Evolutionary conservation across 2,329 filamentous ascomycete species (phyloP).

Genomic region (Reticulascus tulasneorum): DNA sequence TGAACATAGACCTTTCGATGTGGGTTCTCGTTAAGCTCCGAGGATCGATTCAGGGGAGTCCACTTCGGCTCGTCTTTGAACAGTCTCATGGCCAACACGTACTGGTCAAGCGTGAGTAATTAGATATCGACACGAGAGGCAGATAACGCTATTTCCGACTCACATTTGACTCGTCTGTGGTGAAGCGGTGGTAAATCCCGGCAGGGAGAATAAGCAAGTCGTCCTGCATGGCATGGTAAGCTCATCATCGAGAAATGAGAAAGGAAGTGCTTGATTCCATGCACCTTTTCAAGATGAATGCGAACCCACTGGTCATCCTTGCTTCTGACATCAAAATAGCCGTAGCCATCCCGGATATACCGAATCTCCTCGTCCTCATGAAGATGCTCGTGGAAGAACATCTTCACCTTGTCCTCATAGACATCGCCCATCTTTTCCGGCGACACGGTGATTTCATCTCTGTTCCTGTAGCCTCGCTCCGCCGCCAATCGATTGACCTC

Average conservation of each 20-base stretch:
- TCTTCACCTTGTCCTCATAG: slow-evolving; percentile 92
- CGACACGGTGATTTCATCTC: slow-evolving; percentile 87
- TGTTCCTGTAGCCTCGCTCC: slow-evolving; percentile 84
- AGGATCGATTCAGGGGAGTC: slow-evolving; percentile 82
- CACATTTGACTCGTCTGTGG: slow-evolving; percentile 87
- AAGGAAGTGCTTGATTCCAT: not conserved
- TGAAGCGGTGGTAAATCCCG: slow-evolving; percentile 97
- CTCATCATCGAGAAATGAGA: not conserved
- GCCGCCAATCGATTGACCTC: slow-evolving; percentile 71
- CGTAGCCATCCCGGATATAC: slow-evolving; percentile 82
- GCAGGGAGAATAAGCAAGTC: slow-evolving; percentile 92
- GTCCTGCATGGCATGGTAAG: slow-evolving; percentile 30
- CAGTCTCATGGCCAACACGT: slow-evolving; percentile 89
- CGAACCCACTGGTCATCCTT: slow-evolving; percentile 84
- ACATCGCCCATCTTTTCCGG: slow-evolving; percentile 77
- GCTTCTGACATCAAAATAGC: slow-evolving; percentile 89
- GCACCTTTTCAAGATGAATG: slow-evolving; percentile 74
- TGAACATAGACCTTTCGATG: slow-evolving; percentile 74
- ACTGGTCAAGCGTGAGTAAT: slow-evolving; percentile 51
- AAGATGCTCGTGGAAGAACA: slow-evolving; percentile 91
- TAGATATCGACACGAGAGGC: not conserved
- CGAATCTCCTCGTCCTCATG: slow-evolving; percentile 99
- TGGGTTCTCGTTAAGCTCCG: slow-evolving; percentile 73
- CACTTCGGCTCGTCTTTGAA: slow-evolving; percentile 99
- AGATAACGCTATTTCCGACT: slow-evolving; percentile 31